Percentiles rank a stretch among this genome's conserved stretches.
Evolutionary conservation across 1,139 yeast genomes (phyloP).

Genomic region (Debaryomycetaceae sp.): DNA sequence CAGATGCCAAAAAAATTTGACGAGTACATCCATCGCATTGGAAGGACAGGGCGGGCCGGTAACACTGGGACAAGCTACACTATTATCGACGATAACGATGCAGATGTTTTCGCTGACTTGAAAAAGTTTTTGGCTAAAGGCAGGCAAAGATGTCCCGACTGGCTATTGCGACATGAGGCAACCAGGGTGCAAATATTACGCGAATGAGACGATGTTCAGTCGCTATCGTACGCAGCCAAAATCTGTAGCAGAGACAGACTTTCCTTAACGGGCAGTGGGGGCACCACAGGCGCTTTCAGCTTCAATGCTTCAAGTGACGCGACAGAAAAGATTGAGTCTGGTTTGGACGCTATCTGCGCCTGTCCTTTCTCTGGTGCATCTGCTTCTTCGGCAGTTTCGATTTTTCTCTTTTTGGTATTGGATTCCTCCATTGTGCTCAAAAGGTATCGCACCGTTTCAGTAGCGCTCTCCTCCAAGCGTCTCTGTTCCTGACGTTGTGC

Average conservation of each 20-base stretch:
- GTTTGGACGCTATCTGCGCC: constrained; percentile 9
- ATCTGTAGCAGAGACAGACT: too few species aligned
- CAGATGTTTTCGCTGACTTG: constrained; percentile 48
- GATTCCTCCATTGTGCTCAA: constrained; percentile 14
- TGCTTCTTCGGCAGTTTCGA: constrained; percentile 10
- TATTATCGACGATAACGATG: constrained; percentile 59
- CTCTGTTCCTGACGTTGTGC: constrained; percentile 52
- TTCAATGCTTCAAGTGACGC: too few species aligned
- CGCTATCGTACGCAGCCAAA: constrained; percentile 4
- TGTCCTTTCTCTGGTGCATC: constrained; percentile 10
- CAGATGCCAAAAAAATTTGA: constrained; percentile 79
- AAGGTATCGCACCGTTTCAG: constrained; percentile 29
- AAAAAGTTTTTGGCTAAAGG: constrained; percentile 48
- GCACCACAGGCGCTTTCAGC: too few species aligned
- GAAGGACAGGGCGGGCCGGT: constrained; percentile 97
- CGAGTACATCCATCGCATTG: constrained; percentile 87
- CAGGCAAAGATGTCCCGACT: constrained; percentile 47
- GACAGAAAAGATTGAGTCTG: constrained; percentile 1
- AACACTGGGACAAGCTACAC: constrained; percentile 71
- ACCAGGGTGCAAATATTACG: constrained; percentile 11
- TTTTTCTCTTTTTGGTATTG: constrained; percentile 8
- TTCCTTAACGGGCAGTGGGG: too few species aligned
- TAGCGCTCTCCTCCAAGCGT: constrained; percentile 30
- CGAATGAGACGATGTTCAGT: constrained; percentile 2
- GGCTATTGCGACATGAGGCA: constrained; percentile 36